phyloP scores from a whole-genome alignment of 768 basidiomycete species.

The Favolaschia claudopus region DNA sequence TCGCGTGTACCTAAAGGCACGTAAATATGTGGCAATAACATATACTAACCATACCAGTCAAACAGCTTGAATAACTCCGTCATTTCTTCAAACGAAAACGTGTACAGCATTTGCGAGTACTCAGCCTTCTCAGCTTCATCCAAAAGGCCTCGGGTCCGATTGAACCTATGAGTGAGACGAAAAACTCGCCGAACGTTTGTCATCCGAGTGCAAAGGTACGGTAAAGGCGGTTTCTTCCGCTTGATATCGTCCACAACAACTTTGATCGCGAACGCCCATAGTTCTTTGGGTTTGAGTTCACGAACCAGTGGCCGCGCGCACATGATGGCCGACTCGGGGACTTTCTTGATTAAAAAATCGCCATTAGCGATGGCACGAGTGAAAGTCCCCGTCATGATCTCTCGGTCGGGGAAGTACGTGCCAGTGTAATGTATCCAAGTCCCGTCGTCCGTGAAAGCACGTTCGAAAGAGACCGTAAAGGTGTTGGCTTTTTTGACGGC shows the following conservation, averaged over 20 bases:
- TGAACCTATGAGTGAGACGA: not conserved
- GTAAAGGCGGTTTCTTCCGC: not conserved
- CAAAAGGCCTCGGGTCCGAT: not conserved
- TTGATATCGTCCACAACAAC: not conserved
- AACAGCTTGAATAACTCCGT: conserved; percentile 4
- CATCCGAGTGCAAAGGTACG: not conserved
- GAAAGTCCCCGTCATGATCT: conserved; percentile 7
- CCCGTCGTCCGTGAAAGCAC: too few relatives aligned
- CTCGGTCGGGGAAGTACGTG: not conserved
- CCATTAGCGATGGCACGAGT: not conserved
- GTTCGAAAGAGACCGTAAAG: too few relatives aligned
- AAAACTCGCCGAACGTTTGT: not conserved
- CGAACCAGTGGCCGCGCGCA: conserved; percentile 5
- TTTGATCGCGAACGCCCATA: not conserved
- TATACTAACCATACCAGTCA: conserved; percentile 11
- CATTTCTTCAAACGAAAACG: conserved; percentile 3
- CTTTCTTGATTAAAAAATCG: conserved; percentile 16
- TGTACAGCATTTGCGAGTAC: not conserved
- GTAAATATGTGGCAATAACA: too few relatives aligned
- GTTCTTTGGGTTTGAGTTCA: not conserved
- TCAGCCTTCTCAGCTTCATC: not conserved
- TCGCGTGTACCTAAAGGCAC: too few relatives aligned
- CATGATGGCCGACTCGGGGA: not conserved
- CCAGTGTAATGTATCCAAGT: too few relatives aligned
- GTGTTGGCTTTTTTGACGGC: too few relatives aligned